Evolutionary conservation across 495 filamentous ascomycete genomes (phyloP), one percentile per base, ranked within the genome.

Genomic region (Friedmanniomyces simplex): DNA sequence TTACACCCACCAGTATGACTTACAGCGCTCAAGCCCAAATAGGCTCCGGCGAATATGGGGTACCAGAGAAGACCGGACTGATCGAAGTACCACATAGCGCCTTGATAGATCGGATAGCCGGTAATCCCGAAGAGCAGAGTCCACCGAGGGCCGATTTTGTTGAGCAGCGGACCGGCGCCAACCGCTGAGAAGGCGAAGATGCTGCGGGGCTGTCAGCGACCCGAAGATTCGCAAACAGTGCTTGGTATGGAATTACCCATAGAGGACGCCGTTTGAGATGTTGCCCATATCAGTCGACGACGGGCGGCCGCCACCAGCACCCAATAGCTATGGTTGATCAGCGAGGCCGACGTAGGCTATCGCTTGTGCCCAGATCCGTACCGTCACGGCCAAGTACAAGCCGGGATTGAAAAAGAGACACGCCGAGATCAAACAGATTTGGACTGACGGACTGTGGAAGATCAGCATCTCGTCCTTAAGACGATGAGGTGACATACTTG

Each of bases 51-150:
- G 25, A 50, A 36, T 6, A 50, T 26, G 5, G 54, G 43, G 32
- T 30, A 57, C 54, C 54, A 57, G 26, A 50, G 30, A 20, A 50
- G 43, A 11, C 54, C 54, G 13, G 24, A 49, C 28, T 49, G 7
- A 22, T 57, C 54, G 22, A 37, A 57, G 46, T 57, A 57, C 54
- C 54, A 57, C 43, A 57, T 50, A 16, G 43, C 45, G 10, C 54
- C 46, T 42, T 49, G 28, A 18, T 50, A 57, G 18, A 57, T n/a
- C 21, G 54, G 45, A 39, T 57, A 57, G 47, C 54, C 54, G 6
- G 45, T 50, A 4, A 50, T 50, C 2, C 54, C 54, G 28, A 57
- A 50, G n/a, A 39, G 6, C 22, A 57, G 22, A 7, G 47, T 57
- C 13, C 21, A 57, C 25, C 45, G 43, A 7, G 47, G 54, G 3